A percentile compares a stretch with the other conserved stretches of the same genome.
phyloP scores from a whole-genome alignment of 768 basidiomycete genomes.

The Hirschioporus abietinus region DNA sequence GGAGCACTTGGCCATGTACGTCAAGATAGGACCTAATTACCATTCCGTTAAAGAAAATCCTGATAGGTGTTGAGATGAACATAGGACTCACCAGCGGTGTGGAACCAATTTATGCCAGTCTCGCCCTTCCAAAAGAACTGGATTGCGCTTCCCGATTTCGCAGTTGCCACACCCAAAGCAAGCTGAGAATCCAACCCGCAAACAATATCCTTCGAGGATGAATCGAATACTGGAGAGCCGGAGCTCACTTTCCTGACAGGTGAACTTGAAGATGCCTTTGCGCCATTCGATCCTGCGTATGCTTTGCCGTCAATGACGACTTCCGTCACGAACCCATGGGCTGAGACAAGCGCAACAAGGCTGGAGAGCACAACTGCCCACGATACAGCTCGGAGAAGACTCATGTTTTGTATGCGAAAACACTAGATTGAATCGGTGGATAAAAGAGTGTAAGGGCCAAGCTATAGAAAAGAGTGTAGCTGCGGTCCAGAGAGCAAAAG shows the following conservation, averaged over 20 bases:
- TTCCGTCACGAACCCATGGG: slow-evolving; percentile 39
- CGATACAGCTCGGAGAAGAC: not conserved
- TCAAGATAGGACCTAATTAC: slow-evolving; percentile 65
- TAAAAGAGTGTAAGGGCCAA: not conserved
- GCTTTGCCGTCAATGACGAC: slow-evolving; percentile 38
- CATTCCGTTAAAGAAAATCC: slow-evolving; percentile 35
- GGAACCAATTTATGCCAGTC: slow-evolving; percentile 28
- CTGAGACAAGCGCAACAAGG: slow-evolving; percentile 23
- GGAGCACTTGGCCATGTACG: slow-evolving; percentile 64
- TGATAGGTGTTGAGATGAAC: not conserved
- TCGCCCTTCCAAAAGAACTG: slow-evolving; percentile 51
- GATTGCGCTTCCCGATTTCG: slow-evolving; percentile 53
- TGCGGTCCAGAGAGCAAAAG: not conserved
- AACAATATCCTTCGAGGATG: slow-evolving; percentile 49
- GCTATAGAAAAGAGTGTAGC: not conserved
- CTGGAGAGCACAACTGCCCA: slow-evolving; percentile 10
- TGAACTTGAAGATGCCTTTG: slow-evolving; percentile 17
- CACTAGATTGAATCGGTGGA: not conserved
- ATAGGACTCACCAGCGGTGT: slow-evolving; percentile 11
- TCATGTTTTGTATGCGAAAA: not conserved
- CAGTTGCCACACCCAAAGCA: slow-evolving; percentile 46
- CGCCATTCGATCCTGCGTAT: slow-evolving; percentile 38
- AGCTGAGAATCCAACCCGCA: slow-evolving; percentile 52
- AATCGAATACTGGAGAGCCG: slow-evolving; percentile 49
- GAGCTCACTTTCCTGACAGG: slow-evolving; percentile 41